Evolutionary conservation across 169 alveolate genomes (phyloP).

Genomic region (Plasmodium gaboni): DNA sequence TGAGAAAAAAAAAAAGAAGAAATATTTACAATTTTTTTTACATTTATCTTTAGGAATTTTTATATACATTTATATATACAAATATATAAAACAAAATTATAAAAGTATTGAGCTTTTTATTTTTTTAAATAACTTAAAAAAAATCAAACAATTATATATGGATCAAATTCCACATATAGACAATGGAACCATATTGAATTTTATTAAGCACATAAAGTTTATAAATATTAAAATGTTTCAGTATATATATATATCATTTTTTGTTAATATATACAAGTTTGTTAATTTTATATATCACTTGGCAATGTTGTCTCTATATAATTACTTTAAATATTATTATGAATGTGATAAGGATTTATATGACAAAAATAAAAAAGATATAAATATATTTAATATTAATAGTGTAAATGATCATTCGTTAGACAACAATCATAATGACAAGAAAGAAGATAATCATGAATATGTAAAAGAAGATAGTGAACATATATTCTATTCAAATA

Average conservation of each 20-base stretch:
- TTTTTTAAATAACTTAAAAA: slow-evolving; percentile 61
- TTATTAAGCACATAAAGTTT: slow-evolving; percentile 24
- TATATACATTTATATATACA: slow-evolving; percentile 50
- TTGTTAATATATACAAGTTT: slow-evolving; percentile 54
- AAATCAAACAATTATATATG: slow-evolving; percentile 37
- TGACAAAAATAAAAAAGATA: background rate
- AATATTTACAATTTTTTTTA: slow-evolving; percentile 50
- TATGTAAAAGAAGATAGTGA: background rate
- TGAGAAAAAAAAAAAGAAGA: slow-evolving; percentile 42
- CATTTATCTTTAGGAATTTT: slow-evolving; percentile 70
- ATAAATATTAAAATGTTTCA: slow-evolving; percentile 64
- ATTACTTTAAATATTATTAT: slow-evolving; percentile 27
- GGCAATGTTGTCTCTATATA: slow-evolving; percentile 37
- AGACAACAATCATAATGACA: background rate
- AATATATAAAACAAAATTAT: slow-evolving; percentile 36
- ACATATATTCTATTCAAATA: background rate
- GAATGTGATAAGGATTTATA: slow-evolving; percentile 12
- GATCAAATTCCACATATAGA: slow-evolving; percentile 38
- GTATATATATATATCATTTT: slow-evolving; percentile 50
- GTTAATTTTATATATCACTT: slow-evolving; percentile 39
- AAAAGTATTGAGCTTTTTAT: slow-evolving; percentile 55
- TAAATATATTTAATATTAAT: background rate
- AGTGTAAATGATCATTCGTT: background rate
- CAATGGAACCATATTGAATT: slow-evolving; percentile 20
- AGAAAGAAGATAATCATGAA: background rate